These are phyloP conservation scores for Krasilnikovozyma curviuscula DNA, from an alignment of 768 basidiomycete genomes.

Conservation along the genomic window DNA sequence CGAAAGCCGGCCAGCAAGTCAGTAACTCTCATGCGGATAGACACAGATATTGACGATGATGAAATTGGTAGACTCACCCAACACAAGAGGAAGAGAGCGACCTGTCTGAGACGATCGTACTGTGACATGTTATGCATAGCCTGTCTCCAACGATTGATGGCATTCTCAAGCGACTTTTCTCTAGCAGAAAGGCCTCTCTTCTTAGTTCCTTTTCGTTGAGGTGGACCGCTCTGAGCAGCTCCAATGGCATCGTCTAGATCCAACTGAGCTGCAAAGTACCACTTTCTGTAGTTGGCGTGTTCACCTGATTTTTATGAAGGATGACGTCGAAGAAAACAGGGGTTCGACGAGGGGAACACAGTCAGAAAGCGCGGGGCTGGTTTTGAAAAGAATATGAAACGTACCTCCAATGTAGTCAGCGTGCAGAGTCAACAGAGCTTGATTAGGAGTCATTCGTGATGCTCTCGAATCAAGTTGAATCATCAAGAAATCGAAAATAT, in stretches of 20 bases:
- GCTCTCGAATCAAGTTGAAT: conserved; percentile 89
- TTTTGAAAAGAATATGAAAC: too few species aligned
- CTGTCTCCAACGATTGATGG: conserved; percentile 81
- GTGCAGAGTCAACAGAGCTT: conserved; percentile 83
- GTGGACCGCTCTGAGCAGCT: conserved; percentile 67
- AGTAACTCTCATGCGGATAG: too few species aligned
- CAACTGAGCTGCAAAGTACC: conserved; percentile 98
- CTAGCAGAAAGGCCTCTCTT: conserved; percentile 30
- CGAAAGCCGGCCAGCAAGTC: too few species aligned
- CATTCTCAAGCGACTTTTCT: conserved; percentile 65
- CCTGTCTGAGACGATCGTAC: conserved; percentile 88
- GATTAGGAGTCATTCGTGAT: conserved; percentile 89
- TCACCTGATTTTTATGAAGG: too few species aligned
- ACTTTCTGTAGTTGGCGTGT: conserved; percentile 96
- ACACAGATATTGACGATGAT: too few species aligned
- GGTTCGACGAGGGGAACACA: too few species aligned
- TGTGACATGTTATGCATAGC: conserved; percentile 99
- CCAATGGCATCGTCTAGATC: conserved; percentile 97
- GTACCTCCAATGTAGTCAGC: conserved; percentile 99
- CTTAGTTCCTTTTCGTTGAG: conserved; percentile 36
- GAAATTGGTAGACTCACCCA: too few species aligned
- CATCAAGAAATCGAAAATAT: conserved; percentile 84
- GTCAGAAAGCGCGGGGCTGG: too few species aligned
- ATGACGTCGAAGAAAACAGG: too few species aligned
- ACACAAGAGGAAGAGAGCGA: conserved; percentile 81